Base-by-base conservation (phyloP, 1,139 yeast genomes). In the Hansenula lynferdii region DNA sequence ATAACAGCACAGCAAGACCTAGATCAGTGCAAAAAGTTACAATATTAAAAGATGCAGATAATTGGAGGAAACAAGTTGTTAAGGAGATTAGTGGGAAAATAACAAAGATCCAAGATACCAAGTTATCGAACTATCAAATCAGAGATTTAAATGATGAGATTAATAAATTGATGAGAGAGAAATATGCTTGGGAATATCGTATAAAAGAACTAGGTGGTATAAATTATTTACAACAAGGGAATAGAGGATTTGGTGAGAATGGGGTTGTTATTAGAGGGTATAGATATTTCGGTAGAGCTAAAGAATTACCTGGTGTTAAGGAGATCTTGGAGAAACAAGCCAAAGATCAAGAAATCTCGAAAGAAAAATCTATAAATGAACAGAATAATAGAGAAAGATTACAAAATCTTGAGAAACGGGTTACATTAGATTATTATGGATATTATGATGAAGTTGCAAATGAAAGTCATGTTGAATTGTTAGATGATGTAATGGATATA, bases 201-300 rank as follows among this genome's bases (percentile, higher is more conserved):
- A 78, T 89, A 35, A 69, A 70, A 41, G 22, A 73, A 16, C 61
- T 86, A 3, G 89, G 89, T 2, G 95, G 95, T 0, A 79, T 84
- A 6, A 82, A 83, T 52, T 75, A 77, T 51, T 51, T 74, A 2
- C 16, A 49, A 37, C 54, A n/a, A 14, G 33, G 30, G 8, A 28
- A 34, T 8, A 51, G 53, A 17, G 54, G 54, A 28, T 53, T 42
- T n/a, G 36, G 40, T 11, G 31, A 45, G 22, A 45, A 32, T 28
- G 45, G 41, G 16, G 42, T 42, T 33, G 46, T 35, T 43, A 45
- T 46, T 18, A 45, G 45, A 31, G 56, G 53, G 6, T 48, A 37
- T 51, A 62, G 85, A 46, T 89, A 85, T 58, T 89, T 78, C 61
- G 97, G 97, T 0, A 62, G 96, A 35, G 96, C 96, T 0, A 70